Conservation (phyloP, 192 early-diverging fungal species). For the Coemansia sp. region DNA sequence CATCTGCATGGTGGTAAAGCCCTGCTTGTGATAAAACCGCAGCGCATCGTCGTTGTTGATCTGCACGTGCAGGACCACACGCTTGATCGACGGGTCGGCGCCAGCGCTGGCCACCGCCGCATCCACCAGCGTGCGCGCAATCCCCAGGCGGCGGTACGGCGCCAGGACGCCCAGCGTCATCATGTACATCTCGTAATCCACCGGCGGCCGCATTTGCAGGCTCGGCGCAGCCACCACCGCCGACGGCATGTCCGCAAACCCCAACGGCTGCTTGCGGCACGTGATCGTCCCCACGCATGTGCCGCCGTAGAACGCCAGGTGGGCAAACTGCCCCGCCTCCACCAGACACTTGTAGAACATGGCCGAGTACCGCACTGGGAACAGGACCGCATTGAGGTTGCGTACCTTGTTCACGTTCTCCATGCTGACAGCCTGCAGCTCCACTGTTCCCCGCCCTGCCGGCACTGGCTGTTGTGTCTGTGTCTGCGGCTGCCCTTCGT, state of each 20-base stretch:
- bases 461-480: no score
- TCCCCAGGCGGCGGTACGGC: slow-evolving; percentile 70
- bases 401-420: slow-evolving; percentile 64
- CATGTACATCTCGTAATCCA: slow-evolving; percentile 61
- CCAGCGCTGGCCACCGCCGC: slow-evolving; percentile 41
- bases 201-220: slow-evolving; percentile 16
- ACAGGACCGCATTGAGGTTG: slow-evolving; percentile 68
- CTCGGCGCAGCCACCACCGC: not conserved
- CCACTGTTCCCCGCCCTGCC: no score
- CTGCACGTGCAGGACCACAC: slow-evolving; percentile 82
- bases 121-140: slow-evolving; percentile 64
- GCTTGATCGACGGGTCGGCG: slow-evolving; percentile 44
- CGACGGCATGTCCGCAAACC: slow-evolving; percentile 29
- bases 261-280: slow-evolving; percentile 65
- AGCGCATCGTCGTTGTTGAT: slow-evolving; percentile 73
- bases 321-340: slow-evolving; percentile 61
- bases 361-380: slow-evolving; percentile 80
- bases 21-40: slow-evolving; percentile 74
- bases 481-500: no score
- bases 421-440: slow-evolving; percentile 7
- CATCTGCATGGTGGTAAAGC: slow-evolving; percentile 56
- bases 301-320: slow-evolving; percentile 62
- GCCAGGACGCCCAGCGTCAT: slow-evolving; percentile 90
- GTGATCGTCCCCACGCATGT: slow-evolving; percentile 76
- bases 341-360: slow-evolving; percentile 73